These are phyloP conservation scores for Fusarium pseudoanthophilum DNA, from an alignment of 2,329 filamentous ascomycete genomes.

Conservation along the genomic window DNA sequence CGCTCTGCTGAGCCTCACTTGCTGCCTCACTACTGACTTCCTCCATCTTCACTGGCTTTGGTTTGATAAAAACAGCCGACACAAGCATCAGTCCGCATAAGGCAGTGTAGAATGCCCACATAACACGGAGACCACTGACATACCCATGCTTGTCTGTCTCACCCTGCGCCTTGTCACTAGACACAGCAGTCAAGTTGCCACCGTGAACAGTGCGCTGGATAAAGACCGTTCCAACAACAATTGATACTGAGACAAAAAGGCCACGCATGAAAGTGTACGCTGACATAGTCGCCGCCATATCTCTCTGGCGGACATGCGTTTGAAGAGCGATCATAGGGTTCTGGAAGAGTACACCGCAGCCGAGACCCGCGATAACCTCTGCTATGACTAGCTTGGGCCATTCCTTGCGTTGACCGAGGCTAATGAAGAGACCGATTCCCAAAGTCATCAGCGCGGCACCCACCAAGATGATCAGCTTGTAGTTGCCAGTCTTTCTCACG, in stretches of 20 bases:
- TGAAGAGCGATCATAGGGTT: slow-evolving; percentile 76
- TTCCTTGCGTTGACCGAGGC: slow-evolving; percentile 63
- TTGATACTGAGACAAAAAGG: slow-evolving; percentile 71
- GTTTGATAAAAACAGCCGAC: slow-evolving; percentile 23
- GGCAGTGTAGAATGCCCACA: slow-evolving; percentile 38
- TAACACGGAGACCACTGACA: slow-evolving; percentile 25
- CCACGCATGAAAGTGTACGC: slow-evolving; percentile 75
- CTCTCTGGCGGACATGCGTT: slow-evolving; percentile 67
- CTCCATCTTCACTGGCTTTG: slow-evolving; percentile 11
- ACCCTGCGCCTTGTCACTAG: neutral
- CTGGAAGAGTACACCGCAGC: slow-evolving; percentile 75
- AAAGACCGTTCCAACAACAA: slow-evolving; percentile 78
- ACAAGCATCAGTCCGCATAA: slow-evolving; percentile 27
- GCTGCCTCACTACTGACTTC: neutral
- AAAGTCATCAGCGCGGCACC: slow-evolving; percentile 70
- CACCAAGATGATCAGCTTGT: slow-evolving; percentile 66
- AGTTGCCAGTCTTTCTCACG: slow-evolving; percentile 72
- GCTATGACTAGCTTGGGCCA: slow-evolving; percentile 67
- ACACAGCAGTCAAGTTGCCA: slow-evolving; percentile 29
- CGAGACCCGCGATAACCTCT: slow-evolving; percentile 71
- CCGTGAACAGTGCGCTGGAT: slow-evolving; percentile 62
- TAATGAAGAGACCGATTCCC: slow-evolving; percentile 71
- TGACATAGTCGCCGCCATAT: slow-evolving; percentile 73
- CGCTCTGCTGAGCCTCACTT: neutral
- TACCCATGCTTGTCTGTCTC: slow-evolving; percentile 28